Conservation (phyloP, 495 filamentous ascomycete genomes). For the Annulohypoxylon nitens region DNA sequence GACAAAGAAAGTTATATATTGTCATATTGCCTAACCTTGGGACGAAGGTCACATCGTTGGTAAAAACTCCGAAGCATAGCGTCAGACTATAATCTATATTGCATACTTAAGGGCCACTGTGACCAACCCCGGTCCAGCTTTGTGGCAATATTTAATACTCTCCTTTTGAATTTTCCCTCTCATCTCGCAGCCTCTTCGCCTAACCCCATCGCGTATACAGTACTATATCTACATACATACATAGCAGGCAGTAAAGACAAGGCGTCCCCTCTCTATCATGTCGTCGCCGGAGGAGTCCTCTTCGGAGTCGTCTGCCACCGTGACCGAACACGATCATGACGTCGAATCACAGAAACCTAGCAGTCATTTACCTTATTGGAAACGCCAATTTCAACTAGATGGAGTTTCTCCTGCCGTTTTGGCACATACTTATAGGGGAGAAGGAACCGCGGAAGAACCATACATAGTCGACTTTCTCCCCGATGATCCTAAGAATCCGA, state of each 20-base stretch:
- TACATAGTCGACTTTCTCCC: slow-evolving; percentile 81
- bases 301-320: slow-evolving; percentile 43
- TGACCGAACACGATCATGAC: slow-evolving; percentile 36
- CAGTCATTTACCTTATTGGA: slow-evolving; percentile 38
- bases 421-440: slow-evolving; percentile 72
- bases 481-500: slow-evolving; percentile 78
- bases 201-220: background rate
- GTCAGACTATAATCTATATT: background rate
- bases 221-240: background rate
- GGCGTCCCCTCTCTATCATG: slow-evolving; percentile 23
- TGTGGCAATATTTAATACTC: background rate
- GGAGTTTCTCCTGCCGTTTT: slow-evolving; percentile 62
- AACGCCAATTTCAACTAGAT: slow-evolving; percentile 53
- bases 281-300: slow-evolving; percentile 35
- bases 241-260: background rate
- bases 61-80: slow-evolving; percentile 2
- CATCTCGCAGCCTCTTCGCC: background rate
- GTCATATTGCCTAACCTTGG: background rate
- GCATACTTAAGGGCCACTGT: background rate
- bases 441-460: slow-evolving; percentile 79
- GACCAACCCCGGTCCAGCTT: background rate
- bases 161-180: background rate
- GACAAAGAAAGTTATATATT: slow-evolving; percentile 17
- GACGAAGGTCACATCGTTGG: background rate
- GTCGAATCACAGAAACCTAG: slow-evolving; percentile 34